These are phyloP conservation scores for Chrysoporthe deuterocubensis DNA, from an alignment of 2,329 filamentous ascomycete species.

Conservation along the genomic window DNA sequence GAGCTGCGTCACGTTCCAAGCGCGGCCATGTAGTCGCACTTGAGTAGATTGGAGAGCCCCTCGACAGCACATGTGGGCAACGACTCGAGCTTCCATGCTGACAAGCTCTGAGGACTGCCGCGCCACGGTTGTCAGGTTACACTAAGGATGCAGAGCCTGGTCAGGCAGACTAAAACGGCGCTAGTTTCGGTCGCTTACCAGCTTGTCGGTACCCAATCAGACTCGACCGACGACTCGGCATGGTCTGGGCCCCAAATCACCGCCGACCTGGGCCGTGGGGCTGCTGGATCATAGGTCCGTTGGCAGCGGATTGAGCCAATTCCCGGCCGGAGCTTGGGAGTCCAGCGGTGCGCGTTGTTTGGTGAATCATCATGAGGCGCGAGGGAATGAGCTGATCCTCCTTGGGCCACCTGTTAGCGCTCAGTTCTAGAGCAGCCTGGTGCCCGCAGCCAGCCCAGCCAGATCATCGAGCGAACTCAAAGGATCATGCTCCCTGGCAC, in stretches of 20 bases:
- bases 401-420: neutral
- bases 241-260: conserved; percentile 6
- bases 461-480: neutral
- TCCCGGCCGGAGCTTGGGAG: neutral
- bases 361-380: neutral
- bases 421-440: neutral
- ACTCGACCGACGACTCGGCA: neutral
- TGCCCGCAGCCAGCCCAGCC: neutral
- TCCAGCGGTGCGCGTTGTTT: neutral
- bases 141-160: conserved; percentile 4
- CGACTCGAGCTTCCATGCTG: conserved; percentile 3
- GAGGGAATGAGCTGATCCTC: neutral
- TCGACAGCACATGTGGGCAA: conserved; percentile 6
- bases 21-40: neutral
- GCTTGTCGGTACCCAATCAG: conserved; percentile 24
- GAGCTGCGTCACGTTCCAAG: neutral
- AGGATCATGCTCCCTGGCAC: neutral
- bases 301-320: neutral
- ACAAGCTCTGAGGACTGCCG: neutral
- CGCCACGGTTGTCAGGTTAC: neutral
- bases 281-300: conserved; percentile 13
- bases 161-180: conserved; percentile 18
- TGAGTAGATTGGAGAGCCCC: neutral
- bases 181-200: conserved; percentile 25
- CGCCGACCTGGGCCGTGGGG: conserved; percentile 10